Conservation (phyloP, 306 rosid species). For the Inga laurina region DNA sequence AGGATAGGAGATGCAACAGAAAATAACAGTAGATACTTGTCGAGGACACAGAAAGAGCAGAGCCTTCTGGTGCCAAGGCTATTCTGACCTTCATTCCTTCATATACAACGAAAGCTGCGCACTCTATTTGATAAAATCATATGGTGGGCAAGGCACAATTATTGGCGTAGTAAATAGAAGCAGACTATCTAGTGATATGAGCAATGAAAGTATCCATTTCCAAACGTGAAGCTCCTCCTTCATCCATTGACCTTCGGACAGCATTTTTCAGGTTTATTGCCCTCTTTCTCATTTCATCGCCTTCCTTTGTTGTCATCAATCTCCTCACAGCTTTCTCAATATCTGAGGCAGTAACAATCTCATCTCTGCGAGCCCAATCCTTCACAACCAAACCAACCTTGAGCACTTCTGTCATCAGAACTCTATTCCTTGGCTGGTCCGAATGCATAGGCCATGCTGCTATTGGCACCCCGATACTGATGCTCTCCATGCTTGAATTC, state of each 20-base stretch:
- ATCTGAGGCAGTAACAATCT: constrained; percentile 30
- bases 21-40: neutral
- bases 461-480: constrained; percentile 61
- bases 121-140: neutral
- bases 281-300: constrained; percentile 43
- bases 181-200: constrained; percentile 45
- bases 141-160: neutral
- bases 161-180: neutral
- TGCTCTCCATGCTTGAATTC: constrained; percentile 68
- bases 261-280: constrained; percentile 34
- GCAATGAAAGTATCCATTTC: constrained; percentile 57
- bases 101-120: neutral
- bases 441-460: constrained; percentile 71
- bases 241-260: constrained; percentile 35
- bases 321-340: constrained; percentile 38
- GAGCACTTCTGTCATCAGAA: constrained; percentile 47
- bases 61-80: neutral
- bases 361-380: constrained; percentile 38
- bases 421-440: constrained; percentile 59
- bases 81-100: neutral
- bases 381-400: constrained; percentile 33
- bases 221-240: constrained; percentile 45
- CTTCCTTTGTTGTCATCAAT: constrained; percentile 47
- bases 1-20: neutral
- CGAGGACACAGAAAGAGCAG: neutral